phyloP scores from a whole-genome alignment of 202 grass and related monocot genomes.

The Schoenoplectus tabernaemontani region DNA sequence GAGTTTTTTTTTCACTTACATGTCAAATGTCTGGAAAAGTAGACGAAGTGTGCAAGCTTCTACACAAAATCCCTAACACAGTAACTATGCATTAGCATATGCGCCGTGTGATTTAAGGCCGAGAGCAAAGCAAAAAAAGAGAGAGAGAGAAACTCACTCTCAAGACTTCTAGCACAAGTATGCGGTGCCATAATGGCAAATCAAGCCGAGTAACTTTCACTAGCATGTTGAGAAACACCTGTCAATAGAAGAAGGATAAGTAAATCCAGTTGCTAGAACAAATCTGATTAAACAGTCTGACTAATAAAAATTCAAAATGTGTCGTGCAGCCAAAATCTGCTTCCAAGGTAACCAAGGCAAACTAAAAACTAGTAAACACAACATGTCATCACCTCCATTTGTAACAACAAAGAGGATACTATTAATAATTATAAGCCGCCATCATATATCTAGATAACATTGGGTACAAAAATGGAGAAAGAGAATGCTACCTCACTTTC shows the following conservation, averaged over 20 bases:
- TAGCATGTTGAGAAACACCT: constrained; percentile 98
- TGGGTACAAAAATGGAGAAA: constrained; percentile 12
- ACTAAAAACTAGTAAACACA: background rate
- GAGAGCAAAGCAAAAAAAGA: constrained; percentile 19
- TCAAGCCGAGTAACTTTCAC: constrained; percentile 92
- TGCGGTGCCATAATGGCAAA: constrained; percentile 96
- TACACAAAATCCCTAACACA: constrained; percentile 83
- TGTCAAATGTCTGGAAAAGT: constrained; percentile 95
- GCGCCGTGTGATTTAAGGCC: background rate
- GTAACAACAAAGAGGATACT: background rate
- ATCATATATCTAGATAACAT: background rate
- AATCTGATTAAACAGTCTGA: constrained; percentile 5
- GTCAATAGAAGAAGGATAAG: constrained; percentile 19
- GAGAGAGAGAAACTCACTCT: constrained; percentile 63
- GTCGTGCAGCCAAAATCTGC: background rate
- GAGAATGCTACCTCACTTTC: constrained; percentile 76
- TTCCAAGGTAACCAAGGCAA: background rate
- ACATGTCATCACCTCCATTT: background rate
- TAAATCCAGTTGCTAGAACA: background rate
- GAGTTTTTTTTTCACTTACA: constrained; percentile 44
- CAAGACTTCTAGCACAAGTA: constrained; percentile 97
- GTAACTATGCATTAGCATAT: constrained; percentile 25
- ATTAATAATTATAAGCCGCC: background rate
- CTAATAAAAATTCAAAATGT: background rate
- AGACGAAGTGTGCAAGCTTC: constrained; percentile 75